phyloP scores from a whole-genome alignment of 345 rosid species.

The Salix dunnii region DNA sequence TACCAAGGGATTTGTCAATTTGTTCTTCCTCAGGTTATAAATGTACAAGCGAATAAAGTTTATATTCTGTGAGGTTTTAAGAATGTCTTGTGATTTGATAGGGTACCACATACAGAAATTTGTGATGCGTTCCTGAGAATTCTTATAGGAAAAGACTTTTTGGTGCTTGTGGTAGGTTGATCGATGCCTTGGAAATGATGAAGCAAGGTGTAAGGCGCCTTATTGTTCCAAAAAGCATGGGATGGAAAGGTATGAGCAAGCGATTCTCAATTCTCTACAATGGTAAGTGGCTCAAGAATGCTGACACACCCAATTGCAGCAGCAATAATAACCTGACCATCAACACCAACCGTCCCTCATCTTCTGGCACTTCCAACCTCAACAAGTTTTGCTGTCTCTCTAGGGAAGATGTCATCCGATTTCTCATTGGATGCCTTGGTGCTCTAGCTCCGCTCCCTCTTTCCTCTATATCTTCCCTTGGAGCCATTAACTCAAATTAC shows the following conservation, averaged over 20 bases:
- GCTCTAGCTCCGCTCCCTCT: conserved; percentile 96
- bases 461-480: conserved; percentile 68
- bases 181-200: conserved; percentile 98
- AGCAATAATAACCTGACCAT: conserved; percentile 47
- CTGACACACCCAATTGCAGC: conserved; percentile 48
- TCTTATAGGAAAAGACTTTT: not conserved
- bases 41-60: not conserved
- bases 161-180: conserved; percentile 47
- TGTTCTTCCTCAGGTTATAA: not conserved
- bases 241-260: conserved; percentile 96
- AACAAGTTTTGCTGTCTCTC: conserved; percentile 95
- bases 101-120: not conserved
- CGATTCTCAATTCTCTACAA: conserved; percentile 80
- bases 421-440: conserved; percentile 92
- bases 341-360: conserved; percentile 48
- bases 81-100: not conserved
- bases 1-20: not conserved
- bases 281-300: conserved; percentile 89
- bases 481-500: conserved; percentile 60
- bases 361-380: conserved; percentile 44
- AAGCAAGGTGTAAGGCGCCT: conserved; percentile 93
- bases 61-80: not conserved
- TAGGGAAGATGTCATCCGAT: conserved; percentile 86
- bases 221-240: conserved; percentile 68
- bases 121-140: not conserved